Evolutionary conservation across 495 filamentous ascomycete species (phyloP), one percentile per base, ranked within the genome.

Genomic region (Penicillium paxilli): DNA sequence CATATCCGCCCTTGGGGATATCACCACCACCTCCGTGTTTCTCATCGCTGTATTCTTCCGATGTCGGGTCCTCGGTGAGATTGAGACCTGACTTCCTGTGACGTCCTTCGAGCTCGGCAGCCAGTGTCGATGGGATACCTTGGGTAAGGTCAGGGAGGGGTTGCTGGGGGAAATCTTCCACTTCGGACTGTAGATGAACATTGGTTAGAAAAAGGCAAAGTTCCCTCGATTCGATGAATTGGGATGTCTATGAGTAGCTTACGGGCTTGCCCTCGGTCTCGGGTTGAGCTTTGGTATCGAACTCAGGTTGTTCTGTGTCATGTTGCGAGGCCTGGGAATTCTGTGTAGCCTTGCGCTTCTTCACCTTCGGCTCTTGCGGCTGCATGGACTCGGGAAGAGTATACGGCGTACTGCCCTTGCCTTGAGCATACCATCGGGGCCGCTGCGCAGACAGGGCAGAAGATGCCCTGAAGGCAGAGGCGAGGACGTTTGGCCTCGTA

Each of bases 61-160:
- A 72, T 44, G 70, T 66, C 28, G 79, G 78, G 37, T 85, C 81
- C 60, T 86, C 82, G 4, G 84, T 80, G 9, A 87, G 67, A 40
- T 86, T 80, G 49, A 90, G 64, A 23, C 72, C 63, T 51, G 67
- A 49, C 20, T 78, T 78, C 37, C 80, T 79, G 21, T 72, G 71
- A 11, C 76, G 77, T 4, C 72, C 81, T 68, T 88, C 84, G 55
- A 87, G 82, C 64, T 94, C 89, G 20, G 79, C 75, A 49, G 74
- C 77, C 28, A 96, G 77, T 16, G 91, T 96, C 17, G 91, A 96
- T 1, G 92, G 92, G 52, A 96, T 94, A 57, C 92, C 92, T 66
- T 93, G 87, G 7, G 89, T 93, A 20, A 96, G 82, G 65, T 96
- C 91, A 51, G 92, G 92, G 16, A 96, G 79, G 17, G 87, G 85